Percentiles rank a stretch among this genome's conserved stretches.
Conservation (phyloP, 2,329 filamentous ascomycete genomes). For the Penicillium fuscoglaucum region DNA sequence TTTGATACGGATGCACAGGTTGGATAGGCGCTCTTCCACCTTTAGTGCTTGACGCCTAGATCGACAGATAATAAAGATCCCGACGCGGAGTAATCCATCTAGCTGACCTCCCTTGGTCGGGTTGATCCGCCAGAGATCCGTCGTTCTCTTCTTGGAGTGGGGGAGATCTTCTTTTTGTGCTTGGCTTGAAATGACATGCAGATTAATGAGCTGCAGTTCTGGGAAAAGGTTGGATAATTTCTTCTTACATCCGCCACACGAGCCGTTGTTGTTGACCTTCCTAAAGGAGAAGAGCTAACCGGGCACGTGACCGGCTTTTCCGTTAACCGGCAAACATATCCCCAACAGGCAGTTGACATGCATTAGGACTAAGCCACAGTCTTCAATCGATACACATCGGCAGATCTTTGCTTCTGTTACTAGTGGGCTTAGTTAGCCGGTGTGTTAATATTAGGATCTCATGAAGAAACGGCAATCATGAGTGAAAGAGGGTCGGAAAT, state of each 20-base stretch:
- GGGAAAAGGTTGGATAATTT: slow-evolving; percentile 42
- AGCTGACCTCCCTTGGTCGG: neutral
- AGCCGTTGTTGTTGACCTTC: neutral
- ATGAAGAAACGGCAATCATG: slow-evolving; percentile 17
- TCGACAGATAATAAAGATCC: no score
- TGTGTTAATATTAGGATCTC: neutral
- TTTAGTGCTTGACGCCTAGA: no score
- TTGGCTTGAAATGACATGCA: neutral
- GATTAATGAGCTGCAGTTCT: slow-evolving; percentile 20
- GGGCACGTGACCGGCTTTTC: slow-evolving; percentile 18
- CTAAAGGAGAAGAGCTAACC: neutral
- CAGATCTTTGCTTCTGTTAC: neutral
- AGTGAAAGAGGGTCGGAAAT: slow-evolving; percentile 32
- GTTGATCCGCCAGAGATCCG: neutral
- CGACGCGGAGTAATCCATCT: neutral
- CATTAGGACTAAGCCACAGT: neutral
- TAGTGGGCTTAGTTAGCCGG: no score
- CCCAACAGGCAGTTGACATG: neutral
- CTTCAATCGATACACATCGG: neutral
- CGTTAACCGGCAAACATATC: slow-evolving; percentile 1
- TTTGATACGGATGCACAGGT: neutral
- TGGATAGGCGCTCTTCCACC: neutral
- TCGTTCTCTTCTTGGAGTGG: neutral
- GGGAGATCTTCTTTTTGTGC: accelerated
- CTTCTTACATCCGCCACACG: neutral